Percentiles rank a stretch among this genome's conserved stretches.
These are phyloP conservation scores for Phoma sp. DNA, from an alignment of 2,329 filamentous ascomycete species.

Conservation along the genomic window DNA sequence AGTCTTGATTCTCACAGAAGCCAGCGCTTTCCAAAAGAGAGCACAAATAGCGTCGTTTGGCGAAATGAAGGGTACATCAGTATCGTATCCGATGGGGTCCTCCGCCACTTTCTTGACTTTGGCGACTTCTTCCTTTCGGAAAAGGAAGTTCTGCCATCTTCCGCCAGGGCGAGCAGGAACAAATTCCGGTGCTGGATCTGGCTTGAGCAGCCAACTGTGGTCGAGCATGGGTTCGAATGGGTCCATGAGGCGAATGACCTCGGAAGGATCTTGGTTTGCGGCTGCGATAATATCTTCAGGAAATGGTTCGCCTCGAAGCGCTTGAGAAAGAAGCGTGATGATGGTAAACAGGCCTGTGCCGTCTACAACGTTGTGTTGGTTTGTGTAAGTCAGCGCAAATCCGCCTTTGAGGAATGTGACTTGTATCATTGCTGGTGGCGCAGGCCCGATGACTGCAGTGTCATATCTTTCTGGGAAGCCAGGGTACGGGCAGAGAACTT, in stretches of 20 bases:
- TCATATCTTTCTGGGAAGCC: constrained; percentile 37
- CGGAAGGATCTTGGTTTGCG: constrained; percentile 27
- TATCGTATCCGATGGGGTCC: constrained; percentile 22
- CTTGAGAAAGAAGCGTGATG: constrained; percentile 27
- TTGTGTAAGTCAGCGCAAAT: constrained; percentile 31
- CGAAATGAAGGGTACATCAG: constrained; percentile 30
- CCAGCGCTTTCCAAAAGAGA: constrained; percentile 44
- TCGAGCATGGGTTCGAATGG: constrained; percentile 20
- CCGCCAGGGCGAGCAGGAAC: constrained; percentile 9
- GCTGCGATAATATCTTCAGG: constrained; percentile 16
- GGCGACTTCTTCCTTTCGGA: constrained; percentile 16
- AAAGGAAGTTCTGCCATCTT: constrained; percentile 29
- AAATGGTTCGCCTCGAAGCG: constrained; percentile 23
- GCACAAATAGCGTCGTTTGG: constrained; percentile 43
- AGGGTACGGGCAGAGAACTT: constrained; percentile 33
- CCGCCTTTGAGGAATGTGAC: constrained; percentile 30
- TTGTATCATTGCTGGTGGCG: constrained; percentile 28
- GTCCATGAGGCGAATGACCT: constrained; percentile 26
- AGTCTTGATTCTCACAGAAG: constrained; percentile 28
- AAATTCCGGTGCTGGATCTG: constrained; percentile 4
- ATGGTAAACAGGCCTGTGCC: constrained; percentile 34
- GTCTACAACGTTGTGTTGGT: constrained; percentile 43
- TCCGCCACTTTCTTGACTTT: constrained; percentile 24
- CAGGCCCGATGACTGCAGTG: constrained; percentile 15
- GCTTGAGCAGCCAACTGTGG: constrained; percentile 18